Base-by-base conservation (phyloP, 805 yeast species). In the Yamadazyma akitaensis region DNA sequence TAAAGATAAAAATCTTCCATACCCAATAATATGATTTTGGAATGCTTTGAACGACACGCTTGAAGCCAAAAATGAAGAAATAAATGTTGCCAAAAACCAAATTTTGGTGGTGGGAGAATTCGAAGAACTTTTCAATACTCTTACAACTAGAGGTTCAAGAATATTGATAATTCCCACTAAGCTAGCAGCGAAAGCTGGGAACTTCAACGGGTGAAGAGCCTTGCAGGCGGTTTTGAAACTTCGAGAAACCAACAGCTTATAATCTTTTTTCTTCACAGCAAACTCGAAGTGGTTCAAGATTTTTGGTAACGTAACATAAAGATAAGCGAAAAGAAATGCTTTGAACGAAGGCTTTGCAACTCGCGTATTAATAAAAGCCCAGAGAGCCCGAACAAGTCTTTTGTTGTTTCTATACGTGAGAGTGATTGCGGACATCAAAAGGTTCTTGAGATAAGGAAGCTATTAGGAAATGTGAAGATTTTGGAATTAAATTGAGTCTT, bases 261-360 rank as follows among this genome's bases (percentile, higher is more conserved):
- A 51, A 34, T 51, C 48, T 14, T 51, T 49, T 25, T 52, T 52
- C 28, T 56, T 59, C 12, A 53, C 44, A 7, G 57, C 46, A 3
- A 43, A 42, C 10, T 46, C 51, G 8, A 56, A 41, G 28, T 44
- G 51, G 37, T 54, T 52, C 16, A 66, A 38, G 12, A 61, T 46
- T 46, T 57, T 61, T 12, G 74, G 74, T 5, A 65, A 44, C n/a
- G 60, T 58, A 17, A 68, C 63, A 49, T 68, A 68, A 8, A 67
- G 42, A 45, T 65, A 67, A 16, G 72, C 68, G 41, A 58, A 59
- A 9, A 64, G 31, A 46, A 65, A 68, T 5, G 74, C 73, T 42
- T 61, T 62, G 2, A 58, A 38, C 1, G 71, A 60, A 1, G 68
- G 70, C 33, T 55, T 47, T n/a, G 55, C 53, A 26, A 64, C 54